Evolutionary conservation across 73 alveolate species (phyloP).

Genomic region (Paramecium primaurelia): DNA sequence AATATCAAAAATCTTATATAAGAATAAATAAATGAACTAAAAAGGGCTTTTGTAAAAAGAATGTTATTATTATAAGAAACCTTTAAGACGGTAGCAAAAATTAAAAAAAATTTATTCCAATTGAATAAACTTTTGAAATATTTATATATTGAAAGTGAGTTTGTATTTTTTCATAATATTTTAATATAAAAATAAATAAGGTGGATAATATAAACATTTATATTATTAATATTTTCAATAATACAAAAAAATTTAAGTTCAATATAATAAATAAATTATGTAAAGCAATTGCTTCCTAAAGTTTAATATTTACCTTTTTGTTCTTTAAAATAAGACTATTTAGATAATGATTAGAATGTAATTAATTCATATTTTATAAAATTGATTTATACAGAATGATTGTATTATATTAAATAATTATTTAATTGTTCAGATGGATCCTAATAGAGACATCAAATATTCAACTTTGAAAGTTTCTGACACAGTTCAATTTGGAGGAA

Average conservation of each 20-base stretch:
- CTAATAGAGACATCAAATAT: constrained; percentile 24
- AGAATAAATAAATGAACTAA: neutral
- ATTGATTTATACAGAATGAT: neutral
- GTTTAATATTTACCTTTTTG: neutral
- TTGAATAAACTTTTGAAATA: no score
- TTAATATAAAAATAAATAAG: no score
- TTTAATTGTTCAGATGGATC: neutral
- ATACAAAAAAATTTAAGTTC: no score
- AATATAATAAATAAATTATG: no score
- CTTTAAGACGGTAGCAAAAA: no score
- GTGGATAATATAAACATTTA: no score
- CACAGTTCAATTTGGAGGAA: constrained; percentile 20
- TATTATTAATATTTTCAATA: no score
- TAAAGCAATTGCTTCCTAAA: neutral
- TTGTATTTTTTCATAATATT: no score
- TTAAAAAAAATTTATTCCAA: no score
- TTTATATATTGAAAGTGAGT: no score
- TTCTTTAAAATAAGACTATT: no score
- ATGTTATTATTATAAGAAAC: no score
- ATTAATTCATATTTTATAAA: neutral
- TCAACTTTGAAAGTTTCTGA: neutral
- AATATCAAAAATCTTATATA: neutral
- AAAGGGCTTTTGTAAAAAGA: neutral
- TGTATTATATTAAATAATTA: neutral
- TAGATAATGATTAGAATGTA: neutral